These are phyloP conservation scores for Dioscorea dumetorum DNA, from an alignment of 106 monocot species.

Conservation along the genomic window DNA sequence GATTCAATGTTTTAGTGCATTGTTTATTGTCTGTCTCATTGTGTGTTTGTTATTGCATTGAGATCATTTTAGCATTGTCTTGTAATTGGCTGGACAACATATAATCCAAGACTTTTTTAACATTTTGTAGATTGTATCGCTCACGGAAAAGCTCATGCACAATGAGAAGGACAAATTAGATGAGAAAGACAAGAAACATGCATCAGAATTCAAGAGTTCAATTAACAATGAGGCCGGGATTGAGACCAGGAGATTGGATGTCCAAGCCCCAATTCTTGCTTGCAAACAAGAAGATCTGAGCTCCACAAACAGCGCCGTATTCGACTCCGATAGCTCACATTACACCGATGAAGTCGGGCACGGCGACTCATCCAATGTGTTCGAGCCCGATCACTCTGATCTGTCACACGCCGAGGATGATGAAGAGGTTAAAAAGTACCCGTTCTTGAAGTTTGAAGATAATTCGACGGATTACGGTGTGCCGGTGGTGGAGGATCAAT, in stretches of 20 bases:
- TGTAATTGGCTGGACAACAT: too few species aligned
- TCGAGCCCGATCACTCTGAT: slow-evolving; percentile 3
- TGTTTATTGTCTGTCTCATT: too few species aligned
- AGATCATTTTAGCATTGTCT: background rate
- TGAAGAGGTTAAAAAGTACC: background rate
- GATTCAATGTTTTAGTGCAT: too few species aligned
- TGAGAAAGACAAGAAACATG: background rate
- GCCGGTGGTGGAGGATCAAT: too few species aligned
- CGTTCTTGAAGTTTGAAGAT: background rate
- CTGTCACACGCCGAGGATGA: background rate
- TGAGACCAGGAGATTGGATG: slow-evolving; percentile 8
- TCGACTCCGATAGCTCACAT: slow-evolving; percentile 19
- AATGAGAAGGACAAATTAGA: slow-evolving; percentile 11
- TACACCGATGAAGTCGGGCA: slow-evolving; percentile 7
- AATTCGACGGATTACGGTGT: background rate
- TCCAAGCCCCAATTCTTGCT: too few species aligned
- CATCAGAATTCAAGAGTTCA: background rate
- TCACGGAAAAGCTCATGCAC: slow-evolving; percentile 25
- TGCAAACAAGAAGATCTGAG: slow-evolving; percentile 18
- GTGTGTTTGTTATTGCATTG: too few species aligned
- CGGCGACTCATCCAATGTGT: background rate
- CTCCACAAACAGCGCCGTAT: slow-evolving; percentile 24
- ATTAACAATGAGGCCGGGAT: background rate
- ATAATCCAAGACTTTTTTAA: background rate
- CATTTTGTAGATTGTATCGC: slow-evolving; percentile 14